Percentiles rank a stretch among this genome's conserved stretches.
These are phyloP conservation scores for Fusarium devonianum DNA, from an alignment of 2,329 filamentous ascomycete species.

Conservation along the genomic window DNA sequence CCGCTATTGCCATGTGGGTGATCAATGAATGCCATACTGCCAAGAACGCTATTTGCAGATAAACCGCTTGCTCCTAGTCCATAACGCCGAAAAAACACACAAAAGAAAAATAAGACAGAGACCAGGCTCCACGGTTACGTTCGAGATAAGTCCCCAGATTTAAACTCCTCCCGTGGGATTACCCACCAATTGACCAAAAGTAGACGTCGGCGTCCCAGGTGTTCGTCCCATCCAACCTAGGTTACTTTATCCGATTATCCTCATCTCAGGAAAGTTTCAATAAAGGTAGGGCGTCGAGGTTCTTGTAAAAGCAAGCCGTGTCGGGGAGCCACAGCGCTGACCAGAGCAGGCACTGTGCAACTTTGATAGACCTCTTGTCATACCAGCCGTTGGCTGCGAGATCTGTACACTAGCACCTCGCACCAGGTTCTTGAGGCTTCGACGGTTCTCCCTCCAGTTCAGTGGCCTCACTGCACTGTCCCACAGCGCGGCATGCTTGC, in stretches of 20 bases:
- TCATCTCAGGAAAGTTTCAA: no score
- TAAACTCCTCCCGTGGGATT: no score
- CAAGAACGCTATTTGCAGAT: conserved; percentile 24
- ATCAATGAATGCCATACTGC: conserved; percentile 9
- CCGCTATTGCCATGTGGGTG: conserved; percentile 9
- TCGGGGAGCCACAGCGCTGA: no score
- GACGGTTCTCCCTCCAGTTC: conserved; percentile 28
- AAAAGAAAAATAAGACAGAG: conserved; percentile 18
- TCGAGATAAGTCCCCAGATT: no score
- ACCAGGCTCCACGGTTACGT: not conserved
- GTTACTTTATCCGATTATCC: no score
- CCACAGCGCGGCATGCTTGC: conserved; percentile 34
- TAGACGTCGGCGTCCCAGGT: no score
- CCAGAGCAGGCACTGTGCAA: not conserved
- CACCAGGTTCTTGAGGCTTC: conserved; percentile 5
- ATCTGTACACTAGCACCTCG: not conserved
- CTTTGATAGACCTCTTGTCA: not conserved
- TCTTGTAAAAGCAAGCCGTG: no score
- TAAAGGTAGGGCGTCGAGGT: no score
- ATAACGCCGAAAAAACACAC: conserved; percentile 13
- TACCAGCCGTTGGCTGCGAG: not conserved
- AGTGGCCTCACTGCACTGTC: conserved; percentile 39
- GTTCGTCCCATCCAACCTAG: no score
- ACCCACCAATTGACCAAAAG: no score
- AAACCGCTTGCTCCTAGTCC: conserved; percentile 24